Base-by-base conservation (phyloP, 176 grass and related monocot genomes). In the Hyparrhenia diplandra region DNA sequence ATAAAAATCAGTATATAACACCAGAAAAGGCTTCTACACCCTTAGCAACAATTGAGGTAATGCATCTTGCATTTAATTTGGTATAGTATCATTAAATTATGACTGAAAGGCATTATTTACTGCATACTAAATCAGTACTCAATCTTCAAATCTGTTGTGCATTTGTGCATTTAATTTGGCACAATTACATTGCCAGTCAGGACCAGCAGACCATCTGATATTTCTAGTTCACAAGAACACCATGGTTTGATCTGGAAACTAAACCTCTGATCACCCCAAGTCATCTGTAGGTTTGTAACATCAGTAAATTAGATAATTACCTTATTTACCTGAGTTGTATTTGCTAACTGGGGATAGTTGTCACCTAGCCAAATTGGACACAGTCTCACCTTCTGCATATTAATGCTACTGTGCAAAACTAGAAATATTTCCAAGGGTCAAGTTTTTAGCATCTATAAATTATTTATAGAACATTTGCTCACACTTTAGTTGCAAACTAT, bases 41-140 rank as follows among this genome's bases (percentile, higher is more conserved):
- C 51, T 85, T 79, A 60, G 90, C 91, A 76, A 66, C 83, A 61
- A 62, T 79, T 13, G 92, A 95, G 96, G 96, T 99, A 95, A 76
- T 69, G 54, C 64, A 72, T 34, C 75, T 75, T 87, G 24, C 61
- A 24, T 67, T 37, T 49, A 21, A 35, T 72, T 82, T 64, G 8
- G 37, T 16, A 76, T 47, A 76, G 2, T 59, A 42, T 59, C 66
- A 67, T 43, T 25, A 64, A 76, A n/a, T 59, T 84, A 23, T 1
- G 29, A 41, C 45, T 62, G 65, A 16, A 80, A 73, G 13, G 13
- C 31, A 39, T 59, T 51, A 24, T 70, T 70, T 25, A 72, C 69
- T 49, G 21, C 27, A 81, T 77, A 62, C 35, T 8, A 58, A 41
- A 71, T 59, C 10, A 23, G 34, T 20, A 47, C 37, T 24, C 36